phyloP scores from a whole-genome alignment of 176 grass and related monocot genomes.

The Hyparrhenia diplandra region DNA sequence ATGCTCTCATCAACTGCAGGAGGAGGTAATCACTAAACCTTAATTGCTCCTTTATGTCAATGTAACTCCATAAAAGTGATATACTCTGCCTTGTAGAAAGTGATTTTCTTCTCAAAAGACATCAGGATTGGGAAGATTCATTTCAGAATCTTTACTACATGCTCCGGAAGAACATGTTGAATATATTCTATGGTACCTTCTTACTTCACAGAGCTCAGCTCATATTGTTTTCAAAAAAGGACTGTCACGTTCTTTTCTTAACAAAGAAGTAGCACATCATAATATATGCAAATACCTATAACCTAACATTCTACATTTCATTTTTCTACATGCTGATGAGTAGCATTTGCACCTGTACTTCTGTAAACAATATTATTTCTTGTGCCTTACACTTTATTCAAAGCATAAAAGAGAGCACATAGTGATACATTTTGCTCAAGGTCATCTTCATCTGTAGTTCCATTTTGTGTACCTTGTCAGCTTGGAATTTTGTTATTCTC shows the following conservation, averaged over 20 bases:
- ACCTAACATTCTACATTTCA: not conserved
- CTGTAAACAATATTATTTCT: not conserved
- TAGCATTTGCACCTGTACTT: not conserved
- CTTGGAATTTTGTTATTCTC: not conserved
- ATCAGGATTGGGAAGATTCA: conserved; percentile 82
- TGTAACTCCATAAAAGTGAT: not conserved
- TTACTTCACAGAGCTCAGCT: not conserved
- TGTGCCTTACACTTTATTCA: not conserved
- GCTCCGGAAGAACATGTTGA: conserved; percentile 73
- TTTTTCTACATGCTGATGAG: not conserved
- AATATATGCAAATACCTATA: not conserved
- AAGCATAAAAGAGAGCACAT: not conserved
- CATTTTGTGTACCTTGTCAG: not conserved
- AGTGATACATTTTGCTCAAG: conserved; percentile 7
- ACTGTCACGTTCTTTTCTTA: not conserved
- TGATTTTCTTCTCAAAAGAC: conserved; percentile 67
- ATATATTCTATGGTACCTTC: conserved; percentile 91
- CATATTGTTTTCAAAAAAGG: not conserved
- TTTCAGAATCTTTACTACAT: conserved; percentile 83
- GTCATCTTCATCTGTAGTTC: not conserved
- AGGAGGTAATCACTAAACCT: conserved; percentile 57
- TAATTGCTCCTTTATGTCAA: conserved; percentile 3
- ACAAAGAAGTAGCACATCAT: not conserved
- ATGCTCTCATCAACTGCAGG: conserved; percentile 62
- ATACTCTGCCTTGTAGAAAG: conserved; percentile 43